These are phyloP conservation scores for Gossypium anomalum DNA, from an alignment of 345 rosid species.

Conservation along the genomic window DNA sequence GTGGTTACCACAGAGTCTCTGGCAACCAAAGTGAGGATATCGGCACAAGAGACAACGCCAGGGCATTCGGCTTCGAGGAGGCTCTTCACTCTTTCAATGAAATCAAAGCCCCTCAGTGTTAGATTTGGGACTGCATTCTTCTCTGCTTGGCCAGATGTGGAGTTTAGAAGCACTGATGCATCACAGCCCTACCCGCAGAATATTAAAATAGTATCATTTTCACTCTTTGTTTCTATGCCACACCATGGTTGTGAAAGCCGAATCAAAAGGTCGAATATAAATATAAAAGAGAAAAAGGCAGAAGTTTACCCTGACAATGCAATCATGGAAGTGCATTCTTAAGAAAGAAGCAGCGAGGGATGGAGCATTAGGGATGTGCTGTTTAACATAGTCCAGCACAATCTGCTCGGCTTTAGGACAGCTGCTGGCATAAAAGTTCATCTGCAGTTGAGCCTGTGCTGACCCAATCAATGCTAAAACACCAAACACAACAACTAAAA, in stretches of 20 bases:
- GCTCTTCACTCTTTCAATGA: constrained; percentile 66
- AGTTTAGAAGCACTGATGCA: constrained; percentile 73
- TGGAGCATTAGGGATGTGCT: constrained; percentile 62
- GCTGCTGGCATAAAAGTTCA: constrained; percentile 49
- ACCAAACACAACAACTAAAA: constrained; percentile 13
- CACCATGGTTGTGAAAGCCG: not conserved
- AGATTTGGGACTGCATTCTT: constrained; percentile 58
- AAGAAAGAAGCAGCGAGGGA: constrained; percentile 69
- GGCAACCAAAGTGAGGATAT: constrained; percentile 54
- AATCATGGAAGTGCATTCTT: constrained; percentile 92
- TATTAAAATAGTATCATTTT: not conserved
- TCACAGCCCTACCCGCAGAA: constrained; percentile 66
- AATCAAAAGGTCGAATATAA: too few species aligned
- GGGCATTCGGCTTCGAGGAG: constrained; percentile 67
- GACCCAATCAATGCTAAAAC: constrained; percentile 33
- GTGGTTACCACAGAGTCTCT: constrained; percentile 67
- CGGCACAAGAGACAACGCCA: constrained; percentile 78
- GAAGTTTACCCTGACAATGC: constrained; percentile 57
- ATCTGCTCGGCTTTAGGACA: constrained; percentile 80
- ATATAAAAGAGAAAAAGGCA: not conserved
- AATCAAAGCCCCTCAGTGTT: constrained; percentile 62
- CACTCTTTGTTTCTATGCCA: not conserved
- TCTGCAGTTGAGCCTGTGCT: constrained; percentile 51
- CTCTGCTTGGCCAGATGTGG: constrained; percentile 57
- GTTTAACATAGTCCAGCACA: constrained; percentile 45